These are phyloP conservation scores for Cadophora gregata DNA, from an alignment of 2,329 filamentous ascomycete genomes.

Conservation along the genomic window DNA sequence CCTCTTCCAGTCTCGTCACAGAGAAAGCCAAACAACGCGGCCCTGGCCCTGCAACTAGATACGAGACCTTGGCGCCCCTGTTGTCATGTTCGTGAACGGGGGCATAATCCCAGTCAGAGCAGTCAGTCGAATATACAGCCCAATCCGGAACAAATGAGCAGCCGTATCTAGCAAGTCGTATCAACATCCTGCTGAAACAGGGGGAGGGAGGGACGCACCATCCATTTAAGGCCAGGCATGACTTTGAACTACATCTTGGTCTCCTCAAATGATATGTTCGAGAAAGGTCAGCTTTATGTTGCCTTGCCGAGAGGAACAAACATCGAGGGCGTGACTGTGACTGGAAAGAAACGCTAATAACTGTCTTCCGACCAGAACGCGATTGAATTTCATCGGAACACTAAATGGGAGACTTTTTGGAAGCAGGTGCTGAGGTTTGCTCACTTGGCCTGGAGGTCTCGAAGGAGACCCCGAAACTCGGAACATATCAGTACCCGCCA, in stretches of 20 bases:
- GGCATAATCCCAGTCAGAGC: constrained; percentile 21
- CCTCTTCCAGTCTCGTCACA: background rate
- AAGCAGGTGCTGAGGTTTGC: no score
- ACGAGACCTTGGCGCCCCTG: constrained; percentile 14
- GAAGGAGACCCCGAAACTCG: no score
- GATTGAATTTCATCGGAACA: constrained; percentile 37
- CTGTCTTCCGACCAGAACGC: constrained; percentile 36
- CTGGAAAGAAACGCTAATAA: constrained; percentile 31
- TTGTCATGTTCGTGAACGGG: constrained; percentile 38
- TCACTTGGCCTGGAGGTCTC: no score
- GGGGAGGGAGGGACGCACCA: constrained; percentile 96
- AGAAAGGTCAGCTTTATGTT: constrained; percentile 40
- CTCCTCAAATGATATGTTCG: constrained; percentile 38
- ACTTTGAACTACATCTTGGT: constrained; percentile 54
- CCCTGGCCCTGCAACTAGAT: background rate
- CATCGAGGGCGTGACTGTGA: constrained; percentile 39
- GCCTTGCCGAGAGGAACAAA: constrained; percentile 37
- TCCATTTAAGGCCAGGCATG: constrained; percentile 96
- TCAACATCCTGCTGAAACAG: constrained; percentile 77
- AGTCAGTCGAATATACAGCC: no score
- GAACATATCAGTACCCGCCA: background rate
- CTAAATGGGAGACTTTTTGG: constrained; percentile 34
- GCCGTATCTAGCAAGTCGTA: constrained; percentile 36
- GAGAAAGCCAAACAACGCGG: background rate
- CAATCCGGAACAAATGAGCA: constrained; percentile 21